These are phyloP conservation scores for Aspergillus glaucus DNA, from an alignment of 2,329 filamentous ascomycete genomes.

Conservation along the genomic window DNA sequence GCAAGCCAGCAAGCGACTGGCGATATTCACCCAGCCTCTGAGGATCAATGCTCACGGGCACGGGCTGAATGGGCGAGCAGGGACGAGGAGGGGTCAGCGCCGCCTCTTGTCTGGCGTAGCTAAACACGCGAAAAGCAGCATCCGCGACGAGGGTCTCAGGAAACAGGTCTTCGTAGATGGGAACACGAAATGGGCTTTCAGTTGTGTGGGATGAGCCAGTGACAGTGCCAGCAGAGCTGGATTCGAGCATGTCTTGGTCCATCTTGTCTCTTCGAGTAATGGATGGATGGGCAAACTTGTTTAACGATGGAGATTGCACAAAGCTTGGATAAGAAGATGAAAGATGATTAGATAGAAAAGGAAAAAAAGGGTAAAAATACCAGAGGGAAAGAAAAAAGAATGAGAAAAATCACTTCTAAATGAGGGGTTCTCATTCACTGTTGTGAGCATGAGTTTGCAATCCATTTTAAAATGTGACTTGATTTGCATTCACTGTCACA, in stretches of 20 bases:
- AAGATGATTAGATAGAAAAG: background rate
- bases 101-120: no score
- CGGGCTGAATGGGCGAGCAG: no score
- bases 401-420: background rate
- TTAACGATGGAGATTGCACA: background rate
- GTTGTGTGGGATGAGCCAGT: background rate
- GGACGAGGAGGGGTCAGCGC: no score
- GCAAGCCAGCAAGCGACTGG: background rate
- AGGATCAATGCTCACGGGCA: no score
- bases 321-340: background rate
- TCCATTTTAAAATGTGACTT: background rate
- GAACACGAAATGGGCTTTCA: no score
- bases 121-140: no score
- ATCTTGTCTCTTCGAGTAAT: background rate
- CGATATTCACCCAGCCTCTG: background rate
- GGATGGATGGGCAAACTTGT: background rate
- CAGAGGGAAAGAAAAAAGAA: background rate
- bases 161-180: no score
- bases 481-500: background rate
- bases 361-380: background rate
- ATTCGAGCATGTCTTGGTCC: background rate
- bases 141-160: no score
- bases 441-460: background rate
- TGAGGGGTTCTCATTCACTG: background rate
- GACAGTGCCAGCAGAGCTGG: background rate